These are phyloP conservation scores for Penicillium fimorum DNA, from an alignment of 495 filamentous ascomycete genomes.

Conservation along the genomic window DNA sequence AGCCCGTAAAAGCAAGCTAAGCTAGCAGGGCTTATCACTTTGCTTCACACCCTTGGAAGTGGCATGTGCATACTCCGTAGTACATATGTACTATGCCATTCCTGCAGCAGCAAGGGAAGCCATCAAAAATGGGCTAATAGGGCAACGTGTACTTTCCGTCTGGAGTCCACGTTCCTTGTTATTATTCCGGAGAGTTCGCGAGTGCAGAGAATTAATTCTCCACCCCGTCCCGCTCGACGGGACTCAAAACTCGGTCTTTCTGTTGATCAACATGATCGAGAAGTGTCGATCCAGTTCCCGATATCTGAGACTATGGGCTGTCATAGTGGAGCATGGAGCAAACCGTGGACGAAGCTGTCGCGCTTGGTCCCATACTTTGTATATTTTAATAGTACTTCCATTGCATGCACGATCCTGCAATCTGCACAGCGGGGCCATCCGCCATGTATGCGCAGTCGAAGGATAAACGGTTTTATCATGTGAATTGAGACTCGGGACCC, in stretches of 20 bases:
- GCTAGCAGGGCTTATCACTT: background rate
- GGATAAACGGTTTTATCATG: background rate
- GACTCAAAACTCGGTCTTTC: background rate
- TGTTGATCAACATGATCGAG: constrained; percentile 13
- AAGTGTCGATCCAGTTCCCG: constrained; percentile 10
- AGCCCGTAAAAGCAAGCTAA: background rate
- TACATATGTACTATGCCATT: background rate
- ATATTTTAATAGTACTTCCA: background rate
- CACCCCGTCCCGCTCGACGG: background rate
- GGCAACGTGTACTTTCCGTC: background rate
- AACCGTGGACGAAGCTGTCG: background rate
- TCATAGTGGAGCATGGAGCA: constrained; percentile 5
- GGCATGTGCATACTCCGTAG: background rate
- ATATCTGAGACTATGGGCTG: background rate
- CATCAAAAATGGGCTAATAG: background rate
- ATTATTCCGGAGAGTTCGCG: background rate
- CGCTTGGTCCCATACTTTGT: background rate
- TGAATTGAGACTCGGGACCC: constrained; percentile 5
- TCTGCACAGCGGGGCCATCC: background rate
- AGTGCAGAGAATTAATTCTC: background rate
- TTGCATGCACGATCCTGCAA: background rate
- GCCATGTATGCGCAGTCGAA: background rate
- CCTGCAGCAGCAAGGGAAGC: background rate
- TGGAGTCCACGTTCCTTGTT: background rate
- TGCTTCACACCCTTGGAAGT: background rate